Evolutionary conservation across 352 stramenopile species (phyloP).

Genomic region (Phytopythium ostracodes): DNA sequence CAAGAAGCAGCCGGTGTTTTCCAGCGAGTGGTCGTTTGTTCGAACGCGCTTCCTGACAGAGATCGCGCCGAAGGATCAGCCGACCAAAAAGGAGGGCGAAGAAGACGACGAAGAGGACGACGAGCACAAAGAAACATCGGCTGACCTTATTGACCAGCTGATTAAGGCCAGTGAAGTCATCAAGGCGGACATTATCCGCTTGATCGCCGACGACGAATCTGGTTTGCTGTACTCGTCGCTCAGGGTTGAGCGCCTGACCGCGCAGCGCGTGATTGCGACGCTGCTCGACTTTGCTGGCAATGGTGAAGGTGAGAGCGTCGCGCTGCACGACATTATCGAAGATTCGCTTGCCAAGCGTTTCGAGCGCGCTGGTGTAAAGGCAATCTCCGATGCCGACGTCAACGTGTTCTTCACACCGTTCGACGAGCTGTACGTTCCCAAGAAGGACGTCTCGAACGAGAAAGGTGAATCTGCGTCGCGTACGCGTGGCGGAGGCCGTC

Average conservation of each 20-base stretch:
- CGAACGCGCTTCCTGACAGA: slow-evolving; percentile 52
- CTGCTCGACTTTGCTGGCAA: slow-evolving; percentile 81
- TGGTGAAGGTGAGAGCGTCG: slow-evolving; percentile 69
- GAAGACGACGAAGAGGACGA: slow-evolving; percentile 37
- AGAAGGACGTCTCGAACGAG: slow-evolving; percentile 28
- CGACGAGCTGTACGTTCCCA: slow-evolving; percentile 70
- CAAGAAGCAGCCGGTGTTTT: slow-evolving; percentile 41
- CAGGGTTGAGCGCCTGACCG: slow-evolving; percentile 45
- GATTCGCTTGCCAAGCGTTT: slow-evolving; percentile 52
- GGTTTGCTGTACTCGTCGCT: slow-evolving; percentile 58
- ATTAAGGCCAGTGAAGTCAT: slow-evolving; percentile 68
- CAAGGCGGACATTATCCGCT: slow-evolving; percentile 42
- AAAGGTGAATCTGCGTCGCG: slow-evolving; percentile 16
- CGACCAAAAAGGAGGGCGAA: slow-evolving; percentile 9
- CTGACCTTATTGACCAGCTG: slow-evolving; percentile 77
- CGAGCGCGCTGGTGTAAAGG: slow-evolving; percentile 37
- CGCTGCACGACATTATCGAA: slow-evolving; percentile 67
- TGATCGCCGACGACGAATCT: slow-evolving; percentile 34
- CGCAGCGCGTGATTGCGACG: slow-evolving; percentile 64
- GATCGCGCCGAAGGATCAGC: slow-evolving; percentile 7
- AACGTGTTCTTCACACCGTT: slow-evolving; percentile 57
- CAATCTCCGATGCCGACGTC: slow-evolving; percentile 58
- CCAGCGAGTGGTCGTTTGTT: slow-evolving; percentile 61
- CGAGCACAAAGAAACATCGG: slow-evolving; percentile 19
- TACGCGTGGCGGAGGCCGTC: slow-evolving; percentile 29